Evolutionary conservation across 306 rosid species (phyloP).

Genomic region (Quercus robur): DNA sequence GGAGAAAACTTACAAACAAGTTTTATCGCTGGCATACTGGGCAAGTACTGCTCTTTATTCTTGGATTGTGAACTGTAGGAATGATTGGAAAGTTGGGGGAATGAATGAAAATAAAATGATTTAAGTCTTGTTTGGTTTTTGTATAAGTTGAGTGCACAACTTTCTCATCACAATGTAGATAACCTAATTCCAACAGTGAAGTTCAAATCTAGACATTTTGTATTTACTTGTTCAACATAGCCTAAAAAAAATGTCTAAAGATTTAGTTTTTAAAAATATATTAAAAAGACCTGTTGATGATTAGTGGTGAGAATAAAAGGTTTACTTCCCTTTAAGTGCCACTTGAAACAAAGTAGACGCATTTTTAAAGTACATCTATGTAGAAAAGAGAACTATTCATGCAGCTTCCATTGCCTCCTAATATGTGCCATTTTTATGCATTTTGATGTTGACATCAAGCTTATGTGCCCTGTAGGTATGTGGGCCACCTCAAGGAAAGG

Average conservation of each 20-base stretch:
- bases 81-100: slow-evolving; percentile 5
- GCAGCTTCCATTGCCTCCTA: background rate
- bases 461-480: slow-evolving; percentile 54
- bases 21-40: slow-evolving; percentile 96
- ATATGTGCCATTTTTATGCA: background rate
- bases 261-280: background rate
- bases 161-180: background rate
- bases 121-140: slow-evolving; percentile 13
- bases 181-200: background rate
- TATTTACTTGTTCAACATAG: background rate
- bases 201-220: background rate
- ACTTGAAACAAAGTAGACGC: background rate
- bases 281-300: background rate
- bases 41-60: slow-evolving; percentile 38
- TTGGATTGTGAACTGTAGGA: background rate
- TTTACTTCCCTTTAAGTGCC: background rate
- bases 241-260: background rate
- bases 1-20: slow-evolving; percentile 86
- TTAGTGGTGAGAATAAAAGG: background rate
- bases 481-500: slow-evolving; percentile 86
- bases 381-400: background rate
- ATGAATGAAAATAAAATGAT: slow-evolving; percentile 7
- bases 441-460: slow-evolving; percentile 30
- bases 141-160: background rate
- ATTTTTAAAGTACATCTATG: background rate